Base-by-base conservation (phyloP, 345 rosid genomes). In the Gynandropsis gynandra region DNA sequence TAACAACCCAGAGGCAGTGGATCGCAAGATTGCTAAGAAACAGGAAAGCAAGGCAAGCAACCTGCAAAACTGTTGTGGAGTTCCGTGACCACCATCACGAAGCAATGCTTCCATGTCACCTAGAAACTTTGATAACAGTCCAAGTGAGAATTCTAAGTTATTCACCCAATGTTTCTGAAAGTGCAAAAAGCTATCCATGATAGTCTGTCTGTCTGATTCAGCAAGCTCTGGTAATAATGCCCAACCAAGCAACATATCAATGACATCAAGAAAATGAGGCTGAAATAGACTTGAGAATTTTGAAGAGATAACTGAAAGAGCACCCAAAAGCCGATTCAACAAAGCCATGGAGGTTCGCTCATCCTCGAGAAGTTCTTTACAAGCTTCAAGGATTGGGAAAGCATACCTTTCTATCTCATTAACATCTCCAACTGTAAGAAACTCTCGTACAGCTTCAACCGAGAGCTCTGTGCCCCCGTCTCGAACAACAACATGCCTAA, bases 241-340 rank as follows among this genome's bases (percentile, higher is more conserved):
- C 97, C 97, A 85, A 32, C 97, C 95, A 73, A 89, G 93, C 69
- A 85, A 90, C 64, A 89, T 66, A 78, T 89, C 97, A 64, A 89
- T 70, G 50, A 89, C 74, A 54, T 89, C 93, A 51, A 80, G 82
- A 67, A 89, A 85, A 83, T 85, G 89, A 48, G 95, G 93, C 58
- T 89, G 95, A 61, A 89, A 89, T 61, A 77, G 53, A 65, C 83
- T 53, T 21, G 68, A 67, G 56, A 89, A 85, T 63, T 83, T 89
- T 63, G 82, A 66, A 0, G 90, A 83, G 56, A 89, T 64, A 77
- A 85, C 68, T 63, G 85, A 77, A 55, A 89, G 66, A 62, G 81
- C 63, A 61, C 81, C 74, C 38, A 85, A 62, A 66, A 81, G 67
- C 56, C 71, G 72, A 43, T 63, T 82, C 62, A 89, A 68, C 54